Conservation (phyloP, 2,329 filamentous ascomycete species). For the Capronia coronata region DNA sequence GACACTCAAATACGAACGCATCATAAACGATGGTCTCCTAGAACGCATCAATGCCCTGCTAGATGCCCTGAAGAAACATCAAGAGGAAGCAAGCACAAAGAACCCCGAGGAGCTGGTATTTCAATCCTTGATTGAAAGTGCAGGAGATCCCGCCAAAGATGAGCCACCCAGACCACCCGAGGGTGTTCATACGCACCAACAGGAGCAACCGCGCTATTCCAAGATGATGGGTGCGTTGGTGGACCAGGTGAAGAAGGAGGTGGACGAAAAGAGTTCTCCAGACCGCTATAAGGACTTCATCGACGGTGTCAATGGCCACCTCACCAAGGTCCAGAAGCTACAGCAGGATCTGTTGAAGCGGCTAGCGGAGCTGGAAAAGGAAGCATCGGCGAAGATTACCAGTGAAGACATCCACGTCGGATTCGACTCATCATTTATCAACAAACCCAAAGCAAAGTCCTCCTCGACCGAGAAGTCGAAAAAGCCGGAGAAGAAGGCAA, state of each 20-base stretch:
- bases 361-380: constrained; percentile 73
- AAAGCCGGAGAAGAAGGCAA: constrained; percentile 9
- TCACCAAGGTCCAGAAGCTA: constrained; percentile 67
- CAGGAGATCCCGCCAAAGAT: constrained; percentile 63
- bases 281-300: constrained; percentile 70
- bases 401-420: constrained; percentile 83
- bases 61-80: constrained; percentile 65
- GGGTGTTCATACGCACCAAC: constrained; percentile 68
- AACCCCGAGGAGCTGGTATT: constrained; percentile 80
- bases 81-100: constrained; percentile 56
- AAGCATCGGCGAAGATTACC: constrained; percentile 84
- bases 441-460: constrained; percentile 48
- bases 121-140: constrained; percentile 77
- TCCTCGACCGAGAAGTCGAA: constrained; percentile 33
- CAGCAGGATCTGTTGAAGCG: constrained; percentile 69
- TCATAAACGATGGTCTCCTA: constrained; percentile 86
- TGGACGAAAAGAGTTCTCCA: constrained; percentile 67
- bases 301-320: constrained; percentile 68
- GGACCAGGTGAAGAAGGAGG: constrained; percentile 81
- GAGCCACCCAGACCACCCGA: constrained; percentile 69
- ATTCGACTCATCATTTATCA: constrained; percentile 79
- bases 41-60: constrained; percentile 76
- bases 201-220: constrained; percentile 75
- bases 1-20: constrained; percentile 79
- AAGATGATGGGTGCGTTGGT: constrained; percentile 98